Conservation (phyloP, 2,329 filamentous ascomycete genomes). For the Xylaria sp. region DNA sequence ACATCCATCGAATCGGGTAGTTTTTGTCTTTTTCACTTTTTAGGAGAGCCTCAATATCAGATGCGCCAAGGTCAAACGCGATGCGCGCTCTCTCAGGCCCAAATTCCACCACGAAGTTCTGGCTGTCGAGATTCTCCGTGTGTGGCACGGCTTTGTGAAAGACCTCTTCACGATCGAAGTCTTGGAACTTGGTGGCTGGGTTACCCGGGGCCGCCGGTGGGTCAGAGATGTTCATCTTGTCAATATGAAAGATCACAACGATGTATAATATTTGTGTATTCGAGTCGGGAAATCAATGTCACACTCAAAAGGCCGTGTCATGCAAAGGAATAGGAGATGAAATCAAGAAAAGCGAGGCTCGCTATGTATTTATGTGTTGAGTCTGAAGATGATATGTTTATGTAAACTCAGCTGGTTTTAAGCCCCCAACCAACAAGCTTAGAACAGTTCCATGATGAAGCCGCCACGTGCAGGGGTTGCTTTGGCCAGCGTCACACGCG, state of each 20-base stretch:
- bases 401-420: not conserved
- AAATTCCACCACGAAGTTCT: conserved; percentile 75
- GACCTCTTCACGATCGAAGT: conserved; percentile 64
- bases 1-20: conserved; percentile 75
- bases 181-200: conserved; percentile 52
- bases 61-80: conserved; percentile 62
- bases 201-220: not conserved
- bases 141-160: conserved; percentile 58
- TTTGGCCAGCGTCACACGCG: conserved; percentile 23
- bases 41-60: conserved; percentile 56
- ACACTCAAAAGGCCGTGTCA: not conserved
- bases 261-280: not conserved
- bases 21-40: conserved; percentile 51
- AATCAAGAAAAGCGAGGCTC: not conserved
- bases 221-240: conserved; percentile 12
- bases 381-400: not conserved
- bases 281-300: not conserved
- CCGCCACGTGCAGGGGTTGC: conserved; percentile 30
- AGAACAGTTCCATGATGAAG: conserved; percentile 16
- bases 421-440: conserved; percentile 1
- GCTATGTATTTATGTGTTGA: not conserved
- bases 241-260: not conserved
- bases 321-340: not conserved
- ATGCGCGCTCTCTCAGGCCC: conserved; percentile 65
- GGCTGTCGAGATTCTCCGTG: conserved; percentile 55